These are phyloP conservation scores for Vitis rotundifolia DNA, from an alignment of 164 flowering plant genomes.

Conservation along the genomic window DNA sequence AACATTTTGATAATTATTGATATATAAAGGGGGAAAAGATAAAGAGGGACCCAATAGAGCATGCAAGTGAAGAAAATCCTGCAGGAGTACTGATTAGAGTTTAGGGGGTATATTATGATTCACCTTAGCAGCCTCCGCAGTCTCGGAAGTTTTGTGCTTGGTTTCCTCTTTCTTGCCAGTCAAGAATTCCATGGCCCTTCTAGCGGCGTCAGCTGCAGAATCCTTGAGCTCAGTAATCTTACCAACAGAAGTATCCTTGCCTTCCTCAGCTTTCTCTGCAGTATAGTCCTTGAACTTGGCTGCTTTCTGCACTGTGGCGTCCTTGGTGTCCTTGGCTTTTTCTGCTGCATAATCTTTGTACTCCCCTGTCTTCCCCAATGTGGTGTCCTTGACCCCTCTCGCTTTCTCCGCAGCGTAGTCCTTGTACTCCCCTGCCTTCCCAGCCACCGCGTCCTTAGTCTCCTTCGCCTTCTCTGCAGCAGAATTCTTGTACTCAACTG, in stretches of 20 bases:
- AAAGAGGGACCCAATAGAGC: too few relatives aligned
- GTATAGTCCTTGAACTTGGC: constrained; percentile 37
- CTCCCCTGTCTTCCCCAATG: constrained; percentile 27
- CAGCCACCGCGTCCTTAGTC: not conserved
- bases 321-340: constrained; percentile 36
- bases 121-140: constrained; percentile 41
- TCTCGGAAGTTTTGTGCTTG: constrained; percentile 38
- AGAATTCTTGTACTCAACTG: constrained; percentile 1
- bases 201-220: constrained; percentile 60
- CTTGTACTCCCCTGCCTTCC: constrained; percentile 20
- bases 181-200: constrained; percentile 53
- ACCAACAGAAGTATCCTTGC: constrained; percentile 37
- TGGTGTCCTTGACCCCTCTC: constrained; percentile 22
- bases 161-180: constrained; percentile 70
- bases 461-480: constrained; percentile 29
- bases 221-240: constrained; percentile 54
- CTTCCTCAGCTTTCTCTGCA: constrained; percentile 39
- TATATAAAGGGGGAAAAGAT: too few relatives aligned
- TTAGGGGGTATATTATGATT: not conserved
- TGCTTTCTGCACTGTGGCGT: constrained; percentile 25
- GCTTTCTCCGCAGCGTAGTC: constrained; percentile 31
- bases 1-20: too few relatives aligned
- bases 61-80: too few relatives aligned
- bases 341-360: constrained; percentile 22
- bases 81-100: too few relatives aligned